Base-by-base conservation (phyloP, 495 filamentous ascomycete species). In the Pyrenula massariospora region DNA sequence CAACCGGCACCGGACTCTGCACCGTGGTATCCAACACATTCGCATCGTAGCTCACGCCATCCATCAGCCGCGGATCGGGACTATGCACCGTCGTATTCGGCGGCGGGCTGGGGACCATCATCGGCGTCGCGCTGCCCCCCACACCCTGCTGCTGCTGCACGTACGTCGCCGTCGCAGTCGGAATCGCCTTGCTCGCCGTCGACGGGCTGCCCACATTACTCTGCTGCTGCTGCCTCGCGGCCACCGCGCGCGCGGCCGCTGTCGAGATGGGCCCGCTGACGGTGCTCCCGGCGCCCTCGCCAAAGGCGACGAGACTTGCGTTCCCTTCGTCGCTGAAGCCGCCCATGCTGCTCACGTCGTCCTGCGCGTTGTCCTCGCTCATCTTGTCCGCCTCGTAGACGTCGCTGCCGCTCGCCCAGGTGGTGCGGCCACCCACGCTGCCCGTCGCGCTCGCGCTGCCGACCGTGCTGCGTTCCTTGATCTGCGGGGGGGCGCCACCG, bases 221-320 rank as follows among this genome's bases (percentile, higher is more conserved):
- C 1, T 71, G 67, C 11, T 68, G 65, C 19, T 57, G 22, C 11
- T 8, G 42, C 1, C 66, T 66, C 48, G 65, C 64, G 8, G 73
- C 72, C 0, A 67, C 66, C 47, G 69, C 53, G 10, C 72, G 57
- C 62, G 2, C 66, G 24, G 10, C 50, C 12, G 51, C 36, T 22
- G 24, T 55, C n/a, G 75, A 89, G 20, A 79, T 84, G n/a, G 86
- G 86, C 5, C 85, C 87, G 55, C 79, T 83, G 54, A 87, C 78
- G 0, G 86, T 90, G 62, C 84, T 91, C 55, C 84, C 84, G 12
- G 90, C 89, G 8, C 88, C 89, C 65, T 95, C 91, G 53, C 91
- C 91, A 57, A 94, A 94, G 0, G 82, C 91, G 10, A 94, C 90
- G 24, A 95, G 71, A 62, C 81, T 86, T 0, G 83, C 87, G 56